These are phyloP conservation scores for Fraxinus velutina DNA, from an alignment of 305 asterid species.

Conservation along the genomic window DNA sequence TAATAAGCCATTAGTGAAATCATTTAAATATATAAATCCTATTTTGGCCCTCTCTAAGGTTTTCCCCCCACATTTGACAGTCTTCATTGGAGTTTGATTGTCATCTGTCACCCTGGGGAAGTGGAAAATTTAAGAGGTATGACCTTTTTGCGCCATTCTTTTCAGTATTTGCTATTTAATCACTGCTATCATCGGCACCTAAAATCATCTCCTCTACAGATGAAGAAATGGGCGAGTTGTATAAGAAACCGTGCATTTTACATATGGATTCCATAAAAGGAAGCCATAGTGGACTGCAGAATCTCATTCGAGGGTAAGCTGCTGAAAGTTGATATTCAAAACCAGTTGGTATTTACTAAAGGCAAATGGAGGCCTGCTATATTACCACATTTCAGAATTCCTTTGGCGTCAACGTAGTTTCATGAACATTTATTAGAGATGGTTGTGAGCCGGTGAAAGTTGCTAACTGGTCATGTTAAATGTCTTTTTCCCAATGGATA, in stretches of 20 bases:
- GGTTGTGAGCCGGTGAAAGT: background rate
- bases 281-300: conserved; percentile 62
- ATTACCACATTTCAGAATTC: background rate
- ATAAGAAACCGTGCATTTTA: conserved; percentile 63
- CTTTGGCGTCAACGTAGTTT: background rate
- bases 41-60: conserved; percentile 26
- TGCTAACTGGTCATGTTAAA: background rate
- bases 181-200: conserved; percentile 20
- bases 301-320: conserved; percentile 57
- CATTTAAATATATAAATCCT: background rate
- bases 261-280: conserved; percentile 90
- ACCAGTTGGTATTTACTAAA: background rate
- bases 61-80: conserved; percentile 36
- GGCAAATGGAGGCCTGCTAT: background rate
- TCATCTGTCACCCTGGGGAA: conserved; percentile 87
- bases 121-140: conserved; percentile 52
- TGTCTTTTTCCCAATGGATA: background rate
- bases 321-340: conserved; percentile 21
- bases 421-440: background rate
- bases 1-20: conserved; percentile 31
- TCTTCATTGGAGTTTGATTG: conserved; percentile 94
- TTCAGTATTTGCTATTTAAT: conserved; percentile 16
- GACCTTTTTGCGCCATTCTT: conserved; percentile 18
- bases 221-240: conserved; percentile 35
- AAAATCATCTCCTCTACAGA: conserved; percentile 43